Evolutionary conservation across 2,329 filamentous ascomycete genomes (phyloP).

Genomic region (Incumbomyces lentus): DNA sequence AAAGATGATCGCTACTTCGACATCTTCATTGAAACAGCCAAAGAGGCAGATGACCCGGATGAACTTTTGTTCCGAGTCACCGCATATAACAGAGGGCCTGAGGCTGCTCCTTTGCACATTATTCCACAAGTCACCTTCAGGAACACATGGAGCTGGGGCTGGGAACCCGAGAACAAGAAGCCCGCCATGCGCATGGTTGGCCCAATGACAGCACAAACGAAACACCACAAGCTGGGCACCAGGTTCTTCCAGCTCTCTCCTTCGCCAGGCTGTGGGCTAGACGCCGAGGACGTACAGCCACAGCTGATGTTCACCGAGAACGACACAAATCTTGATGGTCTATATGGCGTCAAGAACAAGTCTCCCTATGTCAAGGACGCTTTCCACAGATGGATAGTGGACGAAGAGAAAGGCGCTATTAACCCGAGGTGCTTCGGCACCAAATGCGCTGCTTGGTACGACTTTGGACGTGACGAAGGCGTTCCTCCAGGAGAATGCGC

Average conservation of each 20-base stretch:
- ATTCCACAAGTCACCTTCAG: constrained; percentile 93
- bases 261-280: constrained; percentile 71
- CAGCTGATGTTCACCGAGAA: constrained; percentile 89
- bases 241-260: constrained; percentile 78
- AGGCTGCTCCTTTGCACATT: constrained; percentile 84
- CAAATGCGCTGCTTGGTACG: constrained; percentile 84
- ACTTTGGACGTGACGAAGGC: constrained; percentile 80
- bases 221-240: constrained; percentile 69
- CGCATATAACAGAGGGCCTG: constrained; percentile 88
- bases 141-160: constrained; percentile 94
- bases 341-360: constrained; percentile 71
- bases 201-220: constrained; percentile 62
- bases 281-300: constrained; percentile 74
- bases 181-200: constrained; percentile 61
- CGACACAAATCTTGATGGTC: constrained; percentile 70
- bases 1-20: constrained; percentile 91
- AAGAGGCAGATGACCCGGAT: constrained; percentile 83
- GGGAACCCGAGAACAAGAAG: constrained; percentile 64
- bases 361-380: constrained; percentile 87
- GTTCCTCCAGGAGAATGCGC: constrained; percentile 86
- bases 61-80: constrained; percentile 90
- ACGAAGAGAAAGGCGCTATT: constrained; percentile 66
- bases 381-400: constrained; percentile 79
- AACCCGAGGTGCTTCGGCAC: constrained; percentile 75
- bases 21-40: constrained; percentile 91